Base-by-base conservation (phyloP, 306 rosid species). In the Calophaca sinica region DNA sequence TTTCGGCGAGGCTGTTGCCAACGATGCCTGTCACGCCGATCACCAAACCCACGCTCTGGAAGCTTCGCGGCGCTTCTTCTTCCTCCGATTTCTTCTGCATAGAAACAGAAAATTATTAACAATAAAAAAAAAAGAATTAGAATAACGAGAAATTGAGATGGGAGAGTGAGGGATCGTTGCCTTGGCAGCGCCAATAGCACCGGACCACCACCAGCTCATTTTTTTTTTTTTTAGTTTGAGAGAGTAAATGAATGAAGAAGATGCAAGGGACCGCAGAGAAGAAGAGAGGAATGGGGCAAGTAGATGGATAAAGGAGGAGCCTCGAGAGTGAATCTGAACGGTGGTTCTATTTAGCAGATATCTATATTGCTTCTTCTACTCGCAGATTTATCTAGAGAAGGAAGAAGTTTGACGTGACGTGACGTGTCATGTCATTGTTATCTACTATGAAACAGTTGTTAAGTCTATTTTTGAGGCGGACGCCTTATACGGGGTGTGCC, bases 1-100 rank as follows among this genome's bases (percentile, higher is more conserved):
- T 91, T 64, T 91, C 97, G 44, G 97, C 94, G 6, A 91, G 85
- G 85, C 97, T 91, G 53, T 91, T 91, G 44, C 94, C 92, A 0
- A 91, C 94, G 55, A 91, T 87, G 28, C 94, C 94, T 0, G 97
- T 89, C 3, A 91, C 87, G 35, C 97, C 94, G 62, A 91, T 68
- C 12, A 91, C 76, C 0, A 91, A 61, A 0, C 85, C 97, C 7
- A 87, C 94, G 74, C 87, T 86, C 70, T 72, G 63, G 76, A 66
- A 79, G 73, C 20, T 62, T 76, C 68, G 75, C 2, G 86, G 90
- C 4, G 67, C 12, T 14, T 87, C 97, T 1, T 87, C 90, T 57
- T 87, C 97, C 0, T 65, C 94, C 1, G 72, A n/a, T 69, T 84
- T 89, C 72, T 84, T 89, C 91, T 88, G 89, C 76, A 42, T 9